Evolutionary conservation across 2,329 filamentous ascomycete species (phyloP).

Genomic region (Hymenoscyphus linearis): DNA sequence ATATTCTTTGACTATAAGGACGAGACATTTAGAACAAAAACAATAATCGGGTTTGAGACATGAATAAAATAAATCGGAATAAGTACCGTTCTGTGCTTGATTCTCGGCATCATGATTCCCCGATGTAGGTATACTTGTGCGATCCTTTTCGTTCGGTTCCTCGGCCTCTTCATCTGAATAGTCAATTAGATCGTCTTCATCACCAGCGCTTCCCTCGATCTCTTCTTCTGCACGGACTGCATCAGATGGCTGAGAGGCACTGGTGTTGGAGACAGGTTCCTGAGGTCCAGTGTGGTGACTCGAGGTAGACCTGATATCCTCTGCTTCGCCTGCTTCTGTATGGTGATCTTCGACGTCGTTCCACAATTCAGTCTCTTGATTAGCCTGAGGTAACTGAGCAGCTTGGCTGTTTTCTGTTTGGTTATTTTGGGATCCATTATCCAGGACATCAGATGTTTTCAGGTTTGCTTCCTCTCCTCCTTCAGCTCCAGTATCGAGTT

Average conservation of each 20-base stretch:
- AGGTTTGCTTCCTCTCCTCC: background rate
- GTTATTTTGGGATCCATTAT: background rate
- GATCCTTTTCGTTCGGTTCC: constrained; percentile 5
- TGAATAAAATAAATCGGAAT: constrained; percentile 21
- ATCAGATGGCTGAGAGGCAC: background rate
- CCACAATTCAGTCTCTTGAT: background rate
- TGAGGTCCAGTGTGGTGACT: background rate
- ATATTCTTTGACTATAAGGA: constrained; percentile 22
- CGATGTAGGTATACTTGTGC: background rate
- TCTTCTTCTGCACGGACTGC: background rate
- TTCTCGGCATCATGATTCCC: constrained; percentile 10
- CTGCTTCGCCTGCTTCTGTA: background rate
- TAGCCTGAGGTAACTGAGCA: background rate
- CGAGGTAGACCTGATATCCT: background rate
- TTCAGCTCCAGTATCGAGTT: background rate
- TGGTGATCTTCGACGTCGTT: background rate
- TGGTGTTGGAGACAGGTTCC: background rate
- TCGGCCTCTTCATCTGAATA: constrained; percentile 43
- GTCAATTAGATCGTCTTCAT: constrained; percentile 41
- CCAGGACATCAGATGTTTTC: background rate
- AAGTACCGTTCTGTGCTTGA: constrained; percentile 25
- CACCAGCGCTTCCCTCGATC: constrained; percentile 5
- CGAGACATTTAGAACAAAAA: constrained; percentile 27
- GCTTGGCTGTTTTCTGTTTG: background rate
- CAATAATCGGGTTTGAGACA: constrained; percentile 24